A percentile compares a stretch with the other conserved stretches of the same genome.
phyloP scores from a whole-genome alignment of 2,329 filamentous ascomycete species.

The Ophiostoma sp. region DNA sequence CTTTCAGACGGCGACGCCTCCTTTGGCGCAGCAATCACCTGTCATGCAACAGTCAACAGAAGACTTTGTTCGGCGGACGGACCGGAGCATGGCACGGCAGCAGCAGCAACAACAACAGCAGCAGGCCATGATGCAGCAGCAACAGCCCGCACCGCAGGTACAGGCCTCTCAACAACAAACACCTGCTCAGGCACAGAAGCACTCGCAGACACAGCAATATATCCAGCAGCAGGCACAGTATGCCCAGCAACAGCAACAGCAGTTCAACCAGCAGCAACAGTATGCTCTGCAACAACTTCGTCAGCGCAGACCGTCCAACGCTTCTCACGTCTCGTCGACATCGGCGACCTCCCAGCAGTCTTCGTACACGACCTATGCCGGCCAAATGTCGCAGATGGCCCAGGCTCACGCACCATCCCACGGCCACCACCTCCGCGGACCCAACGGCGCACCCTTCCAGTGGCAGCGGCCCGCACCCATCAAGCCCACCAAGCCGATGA shows the following conservation, averaged over 20 bases:
- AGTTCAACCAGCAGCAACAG: background rate
- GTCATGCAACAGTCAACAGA: constrained; percentile 25
- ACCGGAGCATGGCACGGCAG: constrained; percentile 28
- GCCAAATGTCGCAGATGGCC: background rate
- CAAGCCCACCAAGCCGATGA: constrained; percentile 35
- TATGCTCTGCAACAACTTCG: background rate
- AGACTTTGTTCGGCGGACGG: constrained; percentile 35
- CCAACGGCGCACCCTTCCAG: background rate
- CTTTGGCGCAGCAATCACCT: background rate
- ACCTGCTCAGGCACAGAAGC: constrained; percentile 9
- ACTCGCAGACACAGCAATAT: background rate
- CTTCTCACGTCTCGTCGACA: background rate
- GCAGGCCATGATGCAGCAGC: background rate
- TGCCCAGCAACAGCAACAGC: background rate
- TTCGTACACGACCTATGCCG: constrained; percentile 26
- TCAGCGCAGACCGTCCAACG: background rate
- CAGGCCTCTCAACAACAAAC: background rate
- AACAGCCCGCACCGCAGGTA: background rate
- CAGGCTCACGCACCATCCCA: background rate
- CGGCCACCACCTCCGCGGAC: background rate
- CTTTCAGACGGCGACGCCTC: background rate
- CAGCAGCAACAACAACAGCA: constrained; percentile 15
- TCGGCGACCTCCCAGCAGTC: constrained; percentile 30
- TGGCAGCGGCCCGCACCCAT: constrained; percentile 30
- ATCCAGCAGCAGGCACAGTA: constrained; percentile 16